Conservation (phyloP, 371 early-diverging fungal genomes). For the Modicella reniformis region DNA sequence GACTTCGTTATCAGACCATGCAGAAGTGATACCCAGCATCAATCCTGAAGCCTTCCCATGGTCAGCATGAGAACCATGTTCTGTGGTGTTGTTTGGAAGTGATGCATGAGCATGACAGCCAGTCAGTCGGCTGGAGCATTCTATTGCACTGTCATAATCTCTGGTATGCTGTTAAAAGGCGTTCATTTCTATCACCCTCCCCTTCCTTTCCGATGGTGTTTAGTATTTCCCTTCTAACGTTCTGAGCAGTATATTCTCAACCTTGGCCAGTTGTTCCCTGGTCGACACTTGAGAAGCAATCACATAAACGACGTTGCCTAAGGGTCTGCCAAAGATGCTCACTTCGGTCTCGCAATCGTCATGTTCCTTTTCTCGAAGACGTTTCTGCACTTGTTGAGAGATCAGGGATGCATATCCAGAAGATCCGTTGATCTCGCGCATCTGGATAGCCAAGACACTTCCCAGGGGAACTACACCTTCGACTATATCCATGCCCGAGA, state of each 20-base stretch:
- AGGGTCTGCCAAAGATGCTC: conserved; percentile 62
- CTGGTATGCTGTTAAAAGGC: too few species aligned
- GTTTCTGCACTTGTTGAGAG: conserved; percentile 59
- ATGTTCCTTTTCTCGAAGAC: conserved; percentile 53
- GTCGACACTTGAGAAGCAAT: conserved; percentile 76
- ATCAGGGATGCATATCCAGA: conserved; percentile 70
- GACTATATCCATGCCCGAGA: conserved; percentile 67
- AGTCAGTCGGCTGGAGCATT: too few species aligned
- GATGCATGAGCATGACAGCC: too few species aligned
- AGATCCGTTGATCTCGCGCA: conserved; percentile 62
- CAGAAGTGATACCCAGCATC: too few species aligned
- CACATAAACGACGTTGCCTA: conserved; percentile 83
- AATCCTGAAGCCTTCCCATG: too few species aligned
- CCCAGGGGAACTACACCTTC: conserved; percentile 81
- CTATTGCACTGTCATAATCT: too few species aligned
- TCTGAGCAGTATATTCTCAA: conserved; percentile 62
- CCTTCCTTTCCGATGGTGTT: too few species aligned
- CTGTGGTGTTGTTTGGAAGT: too few species aligned
- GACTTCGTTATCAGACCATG: too few species aligned
- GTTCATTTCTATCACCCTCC: too few species aligned
- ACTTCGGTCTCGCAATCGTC: conserved; percentile 44
- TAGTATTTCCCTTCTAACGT: conserved; percentile 32
- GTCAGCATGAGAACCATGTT: too few species aligned
- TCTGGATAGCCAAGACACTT: conserved; percentile 76
- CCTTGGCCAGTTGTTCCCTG: conserved; percentile 59